phyloP scores from a whole-genome alignment of 2,329 filamentous ascomycete species.

The Penicillium sp. region DNA sequence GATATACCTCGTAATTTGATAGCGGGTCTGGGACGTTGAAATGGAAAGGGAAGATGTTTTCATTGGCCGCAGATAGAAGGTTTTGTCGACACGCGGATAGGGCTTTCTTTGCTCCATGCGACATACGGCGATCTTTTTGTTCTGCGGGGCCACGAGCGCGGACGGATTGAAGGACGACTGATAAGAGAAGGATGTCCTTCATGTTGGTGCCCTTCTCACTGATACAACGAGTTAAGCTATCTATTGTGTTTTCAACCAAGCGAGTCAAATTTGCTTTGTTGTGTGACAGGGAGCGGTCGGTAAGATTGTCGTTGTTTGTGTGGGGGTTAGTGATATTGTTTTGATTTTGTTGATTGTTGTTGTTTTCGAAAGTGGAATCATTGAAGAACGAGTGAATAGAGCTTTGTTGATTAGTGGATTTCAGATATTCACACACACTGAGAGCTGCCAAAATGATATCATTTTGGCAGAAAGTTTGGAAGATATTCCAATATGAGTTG shows the following conservation, averaged over 20 bases:
- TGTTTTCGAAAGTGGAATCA: background rate
- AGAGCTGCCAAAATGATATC: conserved; percentile 34
- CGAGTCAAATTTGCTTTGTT: conserved; percentile 28
- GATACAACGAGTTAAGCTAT: conserved; percentile 27
- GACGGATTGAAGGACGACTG: conserved; percentile 30
- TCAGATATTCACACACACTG: conserved; percentile 32
- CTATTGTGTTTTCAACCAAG: conserved; percentile 31
- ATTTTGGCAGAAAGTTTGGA: conserved; percentile 29
- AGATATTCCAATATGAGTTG: conserved; percentile 27
- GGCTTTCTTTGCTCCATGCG: conserved; percentile 25
- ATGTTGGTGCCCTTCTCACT: conserved; percentile 29
- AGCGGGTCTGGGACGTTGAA: background rate
- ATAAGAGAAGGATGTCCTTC: conserved; percentile 32
- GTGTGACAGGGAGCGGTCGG: background rate
- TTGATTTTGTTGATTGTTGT: background rate
- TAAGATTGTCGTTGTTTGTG: background rate
- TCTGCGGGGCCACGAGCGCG: conserved; percentile 27
- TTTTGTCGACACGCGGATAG: conserved; percentile 21
- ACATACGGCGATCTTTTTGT: conserved; percentile 27
- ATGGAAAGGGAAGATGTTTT: background rate
- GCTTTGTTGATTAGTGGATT: conserved; percentile 1
- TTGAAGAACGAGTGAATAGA: background rate
- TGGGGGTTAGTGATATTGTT: background rate
- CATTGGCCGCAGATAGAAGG: conserved; percentile 9
- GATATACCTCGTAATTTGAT: background rate